Percentiles rank a stretch among this genome's conserved stretches.
Conservation (phyloP, 768 basidiomycete species). For the Gloeophyllum trabeum region DNA sequence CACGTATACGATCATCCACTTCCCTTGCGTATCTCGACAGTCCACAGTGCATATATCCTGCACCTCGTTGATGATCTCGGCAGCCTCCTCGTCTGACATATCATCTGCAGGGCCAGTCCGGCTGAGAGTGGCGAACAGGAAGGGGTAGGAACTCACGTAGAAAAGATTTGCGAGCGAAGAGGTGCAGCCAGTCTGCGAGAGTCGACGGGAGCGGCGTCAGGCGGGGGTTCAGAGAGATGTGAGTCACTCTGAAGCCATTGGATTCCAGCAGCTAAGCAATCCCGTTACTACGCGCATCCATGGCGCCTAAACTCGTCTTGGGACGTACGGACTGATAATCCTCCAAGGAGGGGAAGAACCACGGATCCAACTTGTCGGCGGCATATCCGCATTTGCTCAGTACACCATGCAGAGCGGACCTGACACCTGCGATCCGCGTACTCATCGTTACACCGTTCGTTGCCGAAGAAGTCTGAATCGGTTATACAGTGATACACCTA, state of each 20-base stretch:
- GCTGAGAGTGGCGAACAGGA: background rate
- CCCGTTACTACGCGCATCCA: no score
- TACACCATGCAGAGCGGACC: conserved; percentile 43
- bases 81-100: conserved; percentile 41
- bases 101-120: conserved; percentile 9
- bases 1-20: conserved; percentile 67
- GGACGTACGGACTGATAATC: conserved; percentile 47
- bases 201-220: conserved; percentile 40
- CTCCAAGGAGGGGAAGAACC: conserved; percentile 71
- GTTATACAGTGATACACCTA: conserved; percentile 16
- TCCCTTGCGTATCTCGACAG: conserved; percentile 43
- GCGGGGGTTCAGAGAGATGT: conserved; percentile 44
- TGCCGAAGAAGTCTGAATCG: conserved; percentile 2
- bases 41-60: conserved; percentile 43
- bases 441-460: background rate
- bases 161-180: conserved; percentile 56
- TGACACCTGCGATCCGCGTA: conserved; percentile 38
- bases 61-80: conserved; percentile 51
- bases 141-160: conserved; percentile 17
- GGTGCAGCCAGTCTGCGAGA: conserved; percentile 52
- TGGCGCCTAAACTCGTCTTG: no score
- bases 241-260: conserved; percentile 44
- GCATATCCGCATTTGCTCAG: conserved; percentile 42
- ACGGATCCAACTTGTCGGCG: conserved; percentile 57
- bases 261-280: conserved; percentile 44